Base-by-base conservation (phyloP, 306 rosid species). In the Inga leiocalycina region DNA sequence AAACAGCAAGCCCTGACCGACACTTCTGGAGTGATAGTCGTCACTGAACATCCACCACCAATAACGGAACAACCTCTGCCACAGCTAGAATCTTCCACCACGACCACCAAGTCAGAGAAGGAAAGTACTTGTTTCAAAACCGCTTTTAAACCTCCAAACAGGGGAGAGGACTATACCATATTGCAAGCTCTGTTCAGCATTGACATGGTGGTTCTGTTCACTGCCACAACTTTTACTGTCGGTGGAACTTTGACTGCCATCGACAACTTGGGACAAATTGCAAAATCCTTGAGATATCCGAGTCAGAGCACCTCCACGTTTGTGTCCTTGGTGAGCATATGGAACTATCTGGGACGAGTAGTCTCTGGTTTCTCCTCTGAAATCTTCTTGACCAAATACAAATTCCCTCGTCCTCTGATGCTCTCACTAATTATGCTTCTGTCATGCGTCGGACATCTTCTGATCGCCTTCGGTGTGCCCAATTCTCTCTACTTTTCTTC, bases 241-340 rank as follows among this genome's bases (percentile, higher is more conserved):
- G 93, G 94, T 1, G 94, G 94, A 43, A 91, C 94, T 3, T 45
- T 93, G 27, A 89, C 97, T 0, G 93, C 90, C 10, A 89, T 92
- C 13, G 94, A 92, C 87, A 92, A 92, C 69, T 45, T 92, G 48
- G 97, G 94, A n/a, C 97, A 93, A 72, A 93, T 93, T 10, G 97
- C 93, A 6, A 74, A 68, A 35, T 88, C 97, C 4, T 62, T 85
- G 12, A 89, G 94, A 16, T 93, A 93, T 82, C 90, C 91, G 8
- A 65, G 39, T 1, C 77, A 72, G 7, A 91, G 92, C 78, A 88
- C 75, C 66, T 80, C 90, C 79, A 91, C 94, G 14, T 93, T 93
- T 52, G 88, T 93, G 39, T 89, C 97, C 14, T 89, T 93, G 0
- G 91, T 91, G 3, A 93, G 97, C 76, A 93, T 93, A 51, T 93